Evolutionary conservation across 2,329 filamentous ascomycete genomes (phyloP), one percentile per base, ranked within the genome.

Genomic region (Ophiostoma quercus): DNA sequence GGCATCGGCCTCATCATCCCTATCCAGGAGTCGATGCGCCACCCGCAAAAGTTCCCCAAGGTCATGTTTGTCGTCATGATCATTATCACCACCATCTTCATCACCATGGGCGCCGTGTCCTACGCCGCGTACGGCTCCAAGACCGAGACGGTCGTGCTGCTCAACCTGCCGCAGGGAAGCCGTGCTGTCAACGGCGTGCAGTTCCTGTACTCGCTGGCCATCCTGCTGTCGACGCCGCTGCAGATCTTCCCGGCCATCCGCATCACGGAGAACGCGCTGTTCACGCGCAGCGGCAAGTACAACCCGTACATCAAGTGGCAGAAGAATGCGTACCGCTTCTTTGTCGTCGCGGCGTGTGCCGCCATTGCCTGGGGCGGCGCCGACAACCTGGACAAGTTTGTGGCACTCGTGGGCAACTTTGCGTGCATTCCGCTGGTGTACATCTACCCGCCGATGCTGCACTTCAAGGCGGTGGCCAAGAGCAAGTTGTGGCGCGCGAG

Each of bases 261-360:
- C 77, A 99, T 99, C 76, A 92, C 92, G 43, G 94, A 96, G 80
- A 97, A 96, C 75, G 92, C 93, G 74, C 84, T 98, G 7, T 99
- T 98, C 79, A 96, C 92, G 32, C 86, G 91, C 77, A 97, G 93
- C 73, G 94, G 95, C 75, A 99, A 99, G 80, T 97, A 97, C 82
- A 97, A 98, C 77, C 94, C 93, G 0, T 95, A 92, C 77, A 96
- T 99, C 83, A 99, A 99, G 83, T 99, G 95, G 95, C 92, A 98
- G 84, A 99, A 99, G 88, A 99, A 99, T 75, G 83, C 90, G 43
- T 99, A 97, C 83, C 90, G 95, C 69, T 99, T 98, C 84, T 89
- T 94, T 77, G 88, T 97, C 73, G 95, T 98, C 67, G 87, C 92
- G 76, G 80, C 95, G 32, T 98, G 95, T 76, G 91, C 94, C 0